Conservation (phyloP, 2,329 filamentous ascomycete species). For the Fusarium anguioides region DNA sequence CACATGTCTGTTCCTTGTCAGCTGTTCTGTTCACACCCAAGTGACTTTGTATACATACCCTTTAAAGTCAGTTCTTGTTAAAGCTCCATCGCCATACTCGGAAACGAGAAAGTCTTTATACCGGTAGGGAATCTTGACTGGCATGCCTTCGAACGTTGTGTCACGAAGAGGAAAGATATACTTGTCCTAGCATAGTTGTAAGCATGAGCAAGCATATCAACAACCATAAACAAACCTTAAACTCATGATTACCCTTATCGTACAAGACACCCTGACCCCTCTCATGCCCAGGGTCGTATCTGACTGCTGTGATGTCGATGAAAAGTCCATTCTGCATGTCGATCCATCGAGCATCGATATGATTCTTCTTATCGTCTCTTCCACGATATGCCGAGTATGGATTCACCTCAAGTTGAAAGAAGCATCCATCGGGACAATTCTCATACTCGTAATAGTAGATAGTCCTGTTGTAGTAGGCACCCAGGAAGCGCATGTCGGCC, state of each 20-base stretch:
- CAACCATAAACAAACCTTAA: conserved; percentile 50
- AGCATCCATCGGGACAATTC: conserved; percentile 51
- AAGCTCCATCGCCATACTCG: conserved; percentile 66
- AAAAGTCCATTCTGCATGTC: conserved; percentile 59
- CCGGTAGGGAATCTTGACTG: conserved; percentile 72
- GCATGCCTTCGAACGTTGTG: conserved; percentile 74
- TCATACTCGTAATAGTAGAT: conserved; percentile 58
- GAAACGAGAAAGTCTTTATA: conserved; percentile 68
- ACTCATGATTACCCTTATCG: conserved; percentile 64
- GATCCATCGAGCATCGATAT: conserved; percentile 62
- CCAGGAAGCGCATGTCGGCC: conserved; percentile 73
- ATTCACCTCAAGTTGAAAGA: conserved; percentile 63
- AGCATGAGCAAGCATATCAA: background rate
- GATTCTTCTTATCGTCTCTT: conserved; percentile 53
- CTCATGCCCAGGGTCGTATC: conserved; percentile 59
- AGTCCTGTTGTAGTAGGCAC: conserved; percentile 72
- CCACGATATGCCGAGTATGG: conserved; percentile 55
- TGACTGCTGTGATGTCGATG: conserved; percentile 63
- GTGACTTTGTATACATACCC: conserved; percentile 54
- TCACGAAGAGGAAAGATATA: conserved; percentile 76
- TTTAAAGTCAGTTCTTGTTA: conserved; percentile 63
- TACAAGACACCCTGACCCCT: conserved; percentile 58
- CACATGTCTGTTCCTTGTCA: conserved; percentile 50
- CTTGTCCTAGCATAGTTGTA: conserved; percentile 53
- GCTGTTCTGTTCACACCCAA: background rate